Conservation (phyloP, 169 alveolate genomes). For the Plasmodium yoelii region DNA sequence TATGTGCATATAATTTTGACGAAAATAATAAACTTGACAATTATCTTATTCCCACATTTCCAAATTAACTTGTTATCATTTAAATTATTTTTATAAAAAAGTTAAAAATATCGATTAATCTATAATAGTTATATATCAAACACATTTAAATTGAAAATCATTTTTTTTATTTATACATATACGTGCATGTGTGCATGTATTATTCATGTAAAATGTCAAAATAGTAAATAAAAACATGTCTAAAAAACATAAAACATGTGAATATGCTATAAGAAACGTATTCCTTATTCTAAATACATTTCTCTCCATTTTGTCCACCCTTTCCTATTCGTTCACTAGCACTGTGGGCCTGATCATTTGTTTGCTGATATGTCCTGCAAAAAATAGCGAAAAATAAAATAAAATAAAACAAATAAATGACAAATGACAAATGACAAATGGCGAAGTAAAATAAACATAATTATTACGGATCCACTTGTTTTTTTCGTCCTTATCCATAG, state of each 20-base stretch:
- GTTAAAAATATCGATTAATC: no score
- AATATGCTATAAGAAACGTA: no score
- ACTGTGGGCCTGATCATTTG: conserved; percentile 67
- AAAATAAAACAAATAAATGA: background rate
- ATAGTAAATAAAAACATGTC: no score
- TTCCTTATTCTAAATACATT: no score
- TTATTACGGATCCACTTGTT: conserved; percentile 60
- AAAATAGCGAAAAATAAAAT: background rate
- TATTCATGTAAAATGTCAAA: background rate
- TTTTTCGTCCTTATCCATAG: conserved; percentile 60
- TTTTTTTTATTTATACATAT: no score
- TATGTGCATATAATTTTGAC: conserved; percentile 48
- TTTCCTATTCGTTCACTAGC: conserved; percentile 26
- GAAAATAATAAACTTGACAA: conserved; percentile 55
- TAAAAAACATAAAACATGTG: no score
- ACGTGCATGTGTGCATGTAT: background rate
- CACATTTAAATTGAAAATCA: no score
- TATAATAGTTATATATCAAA: no score
- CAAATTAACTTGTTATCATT: conserved; percentile 13
- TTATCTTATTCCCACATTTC: conserved; percentile 51
- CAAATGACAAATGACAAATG: background rate
- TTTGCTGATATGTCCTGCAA: conserved; percentile 54
- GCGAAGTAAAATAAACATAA: conserved; percentile 1
- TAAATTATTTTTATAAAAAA: no score
- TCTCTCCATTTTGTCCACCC: background rate